Base-by-base conservation (phyloP, 2,329 filamentous ascomycete genomes). In the Fusarium sp. region DNA sequence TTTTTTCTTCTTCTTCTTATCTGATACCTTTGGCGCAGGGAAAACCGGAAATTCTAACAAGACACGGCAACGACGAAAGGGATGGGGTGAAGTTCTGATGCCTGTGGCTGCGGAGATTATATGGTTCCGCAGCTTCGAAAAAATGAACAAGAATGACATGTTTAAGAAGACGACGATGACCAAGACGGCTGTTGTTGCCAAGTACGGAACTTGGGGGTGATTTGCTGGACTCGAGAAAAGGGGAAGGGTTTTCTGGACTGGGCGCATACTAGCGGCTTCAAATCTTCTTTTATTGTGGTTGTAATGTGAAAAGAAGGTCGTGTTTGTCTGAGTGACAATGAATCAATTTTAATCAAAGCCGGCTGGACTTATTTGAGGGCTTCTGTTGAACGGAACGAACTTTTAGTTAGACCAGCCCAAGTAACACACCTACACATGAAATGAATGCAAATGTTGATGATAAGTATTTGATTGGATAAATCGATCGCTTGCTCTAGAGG, bases 401-500 rank as follows among this genome's bases (percentile, higher is more conserved):
- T 31, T 11, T 13, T 29, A 13, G 31, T 13, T 23, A 33, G 6
- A 23, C 25, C 33, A 52, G 31, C 47, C 11, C 5, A 11, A 39
- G 39, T 37, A 52, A 33, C 42, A 21, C 13, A n/a, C 21, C 11
- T n/a, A 44, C 27, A 27, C 15, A 43, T 38, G 29, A 14, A 29
- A 49, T 25, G 19, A 49, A 49, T 38, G 23, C 19, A 45, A 29
- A 37, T 14, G 25, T 51, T 53, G 15, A 53, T 51, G 49, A 54
- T 32, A 59, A 63, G 54, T 53, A 44, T 50, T 61, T 45, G 36
- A 57, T 66, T 55, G 42, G 43, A 55, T 63, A 58, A 65, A 48
- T 65, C 49, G 54, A 63, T 56, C 57, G 66, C 66, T 65, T 67
- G 66, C 63, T 69, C 66, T 68, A 67, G 56, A 68, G 66, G 64